Evolutionary conservation across 2,329 filamentous ascomycete species (phyloP), one percentile per base, ranked within the genome.

Genomic region (Phialophora chinensis): DNA sequence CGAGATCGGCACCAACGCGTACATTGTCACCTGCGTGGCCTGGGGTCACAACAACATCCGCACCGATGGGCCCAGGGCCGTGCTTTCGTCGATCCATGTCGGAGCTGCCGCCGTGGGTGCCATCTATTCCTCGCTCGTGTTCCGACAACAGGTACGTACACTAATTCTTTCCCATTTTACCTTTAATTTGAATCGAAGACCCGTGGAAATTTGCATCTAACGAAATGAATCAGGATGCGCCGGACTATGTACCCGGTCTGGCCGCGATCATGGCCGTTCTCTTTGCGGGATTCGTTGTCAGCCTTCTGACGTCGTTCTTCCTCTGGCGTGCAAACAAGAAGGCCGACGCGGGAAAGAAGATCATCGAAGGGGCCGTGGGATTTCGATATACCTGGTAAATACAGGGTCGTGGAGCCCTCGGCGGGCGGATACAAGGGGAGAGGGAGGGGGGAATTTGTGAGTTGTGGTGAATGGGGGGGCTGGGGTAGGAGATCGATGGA

Each of bases 1-100:
- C 90, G 0, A 93, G 91, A 79, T 91, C 93, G 80, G 65, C 8
- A 27, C 33, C 25, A 67, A 67, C 49, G 65, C 54, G 3, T 38
- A 61, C 23, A 67, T 77, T 1, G 75, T 75, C 6, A 72, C 74
- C 1, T 68, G 70, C 2, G 72, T 75, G 59, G 72, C 75, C 12
- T 77, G 76, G 57, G 38, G 74, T 59, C 70, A 73, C 29, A 77
- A 77, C 66, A 76, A 77, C 58, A 73, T 76, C 60, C 70, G 72
- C n/a, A 68, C 69, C 10, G 73, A 76, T 60, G 74, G 72, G 57
- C 73, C 73, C 47, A 64, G 74, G 57, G 27, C 65, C 57, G 57
- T 72, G 60, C 17, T 63, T 60, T 42, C 66, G 59, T 64, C 64
- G 52, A 79, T 86, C 67, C 82, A 82, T 77, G 79, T 84, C 33